Evolutionary conservation across 192 early-diverging fungal species (phyloP).

Genomic region (Haplosporangium gracile): DNA sequence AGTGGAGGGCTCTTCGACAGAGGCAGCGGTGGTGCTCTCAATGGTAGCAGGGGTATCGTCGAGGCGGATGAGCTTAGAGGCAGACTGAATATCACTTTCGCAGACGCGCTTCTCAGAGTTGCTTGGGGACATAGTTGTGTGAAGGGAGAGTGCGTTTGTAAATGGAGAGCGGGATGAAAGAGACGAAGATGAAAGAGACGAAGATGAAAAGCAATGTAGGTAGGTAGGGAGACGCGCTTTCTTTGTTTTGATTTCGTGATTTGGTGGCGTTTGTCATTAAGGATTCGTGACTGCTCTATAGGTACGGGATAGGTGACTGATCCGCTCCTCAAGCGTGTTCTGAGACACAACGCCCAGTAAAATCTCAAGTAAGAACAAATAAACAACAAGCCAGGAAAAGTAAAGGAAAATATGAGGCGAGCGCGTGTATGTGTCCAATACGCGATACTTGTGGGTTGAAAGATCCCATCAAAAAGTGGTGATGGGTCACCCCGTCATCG

Average conservation of each 20-base stretch:
- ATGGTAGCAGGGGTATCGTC: not conserved
- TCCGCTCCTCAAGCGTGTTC: too few species aligned
- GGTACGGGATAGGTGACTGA: too few species aligned
- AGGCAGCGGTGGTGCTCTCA: not conserved
- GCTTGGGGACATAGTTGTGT: constrained; percentile 23
- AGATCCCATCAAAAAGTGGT: too few species aligned
- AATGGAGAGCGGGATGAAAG: not conserved
- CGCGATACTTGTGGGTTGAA: too few species aligned
- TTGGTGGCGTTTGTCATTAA: not conserved
- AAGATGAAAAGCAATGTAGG: not conserved
- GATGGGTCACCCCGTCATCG: too few species aligned
- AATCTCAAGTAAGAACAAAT: too few species aligned
- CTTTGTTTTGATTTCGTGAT: not conserved
- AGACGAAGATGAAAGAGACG: not conserved
- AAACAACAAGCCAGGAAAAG: too few species aligned
- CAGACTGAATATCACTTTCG: constrained; percentile 17
- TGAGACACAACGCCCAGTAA: too few species aligned
- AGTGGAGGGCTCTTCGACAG: not conserved
- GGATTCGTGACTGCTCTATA: not conserved
- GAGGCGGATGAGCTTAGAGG: constrained; percentile 19
- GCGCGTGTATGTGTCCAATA: too few species aligned
- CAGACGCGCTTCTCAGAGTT: constrained; percentile 28
- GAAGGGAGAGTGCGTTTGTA: not conserved
- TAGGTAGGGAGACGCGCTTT: not conserved
- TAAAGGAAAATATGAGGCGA: too few species aligned